Base-by-base conservation (phyloP, 2,329 filamentous ascomycete species). In the Drechslerella stenobrocha region DNA sequence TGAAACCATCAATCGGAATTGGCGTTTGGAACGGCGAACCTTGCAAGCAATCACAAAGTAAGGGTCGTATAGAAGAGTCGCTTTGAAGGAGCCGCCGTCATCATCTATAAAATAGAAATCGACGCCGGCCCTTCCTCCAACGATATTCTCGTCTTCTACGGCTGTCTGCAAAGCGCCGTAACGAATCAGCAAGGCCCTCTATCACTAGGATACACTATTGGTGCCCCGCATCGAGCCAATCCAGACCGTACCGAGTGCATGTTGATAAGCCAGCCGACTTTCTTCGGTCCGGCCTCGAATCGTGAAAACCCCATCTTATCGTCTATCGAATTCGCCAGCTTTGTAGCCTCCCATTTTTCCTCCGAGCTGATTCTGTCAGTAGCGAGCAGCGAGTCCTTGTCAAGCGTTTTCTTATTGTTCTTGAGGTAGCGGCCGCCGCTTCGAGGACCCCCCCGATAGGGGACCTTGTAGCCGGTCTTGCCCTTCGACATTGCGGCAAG, bases 21-120 rank as follows among this genome's bases (percentile, higher is more conserved):
- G 24, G 13, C n/a, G n/a, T n/a, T n/a, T n/a, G 4, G 13, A 7
- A 2, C 73, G 85, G 86, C 90, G 89, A 74, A 87, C 88, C 77
- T 90, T 93, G 52, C 91, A 89, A 0, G 91, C 92, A 53, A 98
- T 84, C 66, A 98, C 78, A 73, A 98, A 96, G 79, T 98, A 98
- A 0, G 93, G 93, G 73, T 97, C 90, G 76, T 96, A 97, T 78
- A 96, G 90, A 71, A 98, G 79, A 0, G 91, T 96, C 8, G 93
- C 91, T 76, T 98, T 98, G 82, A 98, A 98, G 3, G 88, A 92
- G 48, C 86, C 84, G 11, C 89, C 85, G 73, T 95, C 88, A 63
- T 92, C 89, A 73, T 91, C 89, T 65, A 98, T 87, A 77, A 98
- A 98, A 80, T 96, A 98, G 78, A 90, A 96, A 78, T 98, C 93